Evolutionary conservation across 306 rosid species (phyloP).

Genomic region (Gillenia trifoliata): DNA sequence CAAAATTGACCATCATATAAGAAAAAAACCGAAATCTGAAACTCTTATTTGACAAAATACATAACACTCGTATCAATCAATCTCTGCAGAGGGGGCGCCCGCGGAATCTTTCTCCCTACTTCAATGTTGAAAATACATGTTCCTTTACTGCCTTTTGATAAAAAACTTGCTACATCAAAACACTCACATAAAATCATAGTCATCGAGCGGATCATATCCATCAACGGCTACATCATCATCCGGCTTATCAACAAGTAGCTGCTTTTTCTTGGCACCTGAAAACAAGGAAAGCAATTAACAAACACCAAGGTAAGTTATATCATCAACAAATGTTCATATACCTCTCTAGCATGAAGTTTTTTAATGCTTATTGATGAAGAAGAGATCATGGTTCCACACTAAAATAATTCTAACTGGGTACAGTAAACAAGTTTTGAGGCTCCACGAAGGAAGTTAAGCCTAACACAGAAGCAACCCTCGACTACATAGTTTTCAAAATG

Average conservation of each 20-base stretch:
- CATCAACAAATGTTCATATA: not conserved
- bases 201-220: constrained; percentile 64
- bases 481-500: too few relatives aligned
- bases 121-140: constrained; percentile 14
- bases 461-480: too few relatives aligned
- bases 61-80: constrained; percentile 10
- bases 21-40: not conserved
- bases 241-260: constrained; percentile 73
- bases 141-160: not conserved
- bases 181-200: constrained; percentile 83
- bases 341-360: not conserved
- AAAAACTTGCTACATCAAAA: constrained; percentile 1
- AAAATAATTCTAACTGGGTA: too few relatives aligned
- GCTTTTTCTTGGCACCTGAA: constrained; percentile 83
- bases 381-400: too few relatives aligned
- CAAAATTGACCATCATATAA: constrained; percentile 13
- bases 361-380: too few relatives aligned
- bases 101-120: not conserved
- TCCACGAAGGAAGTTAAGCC: too few relatives aligned
- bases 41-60: constrained; percentile 12
- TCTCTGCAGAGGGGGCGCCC: not conserved
- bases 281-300: not conserved
- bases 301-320: not conserved
- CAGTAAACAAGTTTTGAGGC: too few relatives aligned
- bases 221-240: constrained; percentile 64